Base-by-base conservation (phyloP, 352 stramenopile species). In the Elongisporangium prolatum region DNA sequence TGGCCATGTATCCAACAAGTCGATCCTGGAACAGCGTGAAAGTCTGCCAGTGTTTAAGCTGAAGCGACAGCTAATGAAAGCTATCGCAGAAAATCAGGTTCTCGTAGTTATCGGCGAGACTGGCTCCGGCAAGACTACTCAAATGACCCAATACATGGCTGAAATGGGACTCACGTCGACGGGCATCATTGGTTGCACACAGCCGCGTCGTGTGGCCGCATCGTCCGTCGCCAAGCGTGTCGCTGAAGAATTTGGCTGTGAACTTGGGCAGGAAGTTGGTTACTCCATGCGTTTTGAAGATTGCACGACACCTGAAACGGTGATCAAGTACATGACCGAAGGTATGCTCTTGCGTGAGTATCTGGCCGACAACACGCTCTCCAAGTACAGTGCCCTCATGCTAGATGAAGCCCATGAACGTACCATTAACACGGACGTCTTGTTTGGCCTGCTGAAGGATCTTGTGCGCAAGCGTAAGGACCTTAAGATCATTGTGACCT, bases 281-380 rank as follows among this genome's bases (percentile, higher is more conserved):
- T 95, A 93, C 58, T 80, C 83, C 18, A 98, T 98, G 57, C 91
- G 82, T 62, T 93, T 96, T 44, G 82, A 95, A 50, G 86, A 94
- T 60, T 86, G 87, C 18, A 93, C 86, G 5, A 86, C 70, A n/a
- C 69, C 77, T 2, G 81, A 98, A 56, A 99, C 97, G 1, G 88
- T 98, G 53, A 99, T 99, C 68, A 99, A 99, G 80, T 99, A 99
- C 75, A 99, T 99, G 97, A 99, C 97, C 2, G 98, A 99, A 78
- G 98, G 98, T 76, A 99, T 99, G 97, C 73, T 99, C 1, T 88
- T 99, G 76, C 88, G 97, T 64, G 98, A 99, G 73, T 99, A 99
- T 69, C 78, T 99, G 14, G 93, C 94, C 5, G 97, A 99, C 77
- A 84, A 94, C 24, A 88, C 96, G 52, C 75, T 99, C 20, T 93